A percentile compares a stretch with the other conserved stretches of the same genome.
phyloP scores from a whole-genome alignment of 768 basidiomycete genomes.

The Trametes cubensis region DNA sequence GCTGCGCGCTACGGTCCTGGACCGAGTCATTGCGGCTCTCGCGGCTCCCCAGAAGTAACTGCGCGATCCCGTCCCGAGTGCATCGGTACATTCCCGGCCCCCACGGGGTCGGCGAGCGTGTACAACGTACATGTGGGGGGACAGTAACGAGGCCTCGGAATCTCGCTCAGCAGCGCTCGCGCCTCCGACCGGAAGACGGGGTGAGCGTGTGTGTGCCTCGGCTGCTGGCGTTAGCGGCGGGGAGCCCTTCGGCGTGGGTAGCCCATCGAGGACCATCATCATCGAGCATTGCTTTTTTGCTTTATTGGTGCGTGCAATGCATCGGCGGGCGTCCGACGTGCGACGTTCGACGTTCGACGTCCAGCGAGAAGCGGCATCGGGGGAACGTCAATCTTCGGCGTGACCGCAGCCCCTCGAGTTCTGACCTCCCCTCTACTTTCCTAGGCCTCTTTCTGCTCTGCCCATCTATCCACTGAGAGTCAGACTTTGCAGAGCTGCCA shows the following conservation, averaged over 20 bases:
- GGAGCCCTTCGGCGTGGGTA: slow-evolving; percentile 24
- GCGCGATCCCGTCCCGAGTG: slow-evolving; percentile 37
- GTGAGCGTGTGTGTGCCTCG: slow-evolving; percentile 35
- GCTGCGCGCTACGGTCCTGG: too few species aligned
- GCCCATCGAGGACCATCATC: neutral
- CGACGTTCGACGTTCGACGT: slow-evolving; percentile 10
- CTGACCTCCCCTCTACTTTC: too few species aligned
- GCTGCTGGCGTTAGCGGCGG: slow-evolving; percentile 38
- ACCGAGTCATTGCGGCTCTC: slow-evolving; percentile 72
- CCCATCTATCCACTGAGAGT: too few species aligned
- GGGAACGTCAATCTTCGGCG: slow-evolving; percentile 31
- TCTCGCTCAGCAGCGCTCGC: neutral
- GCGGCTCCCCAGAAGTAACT: too few species aligned
- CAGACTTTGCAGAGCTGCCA: too few species aligned
- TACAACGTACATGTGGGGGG: too few species aligned
- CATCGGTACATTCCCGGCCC: slow-evolving; percentile 25
- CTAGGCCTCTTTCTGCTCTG: too few species aligned
- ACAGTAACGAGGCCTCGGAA: too few species aligned
- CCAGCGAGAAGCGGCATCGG: slow-evolving; percentile 29
- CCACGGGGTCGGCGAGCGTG: slow-evolving; percentile 10
- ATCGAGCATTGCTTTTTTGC: too few species aligned
- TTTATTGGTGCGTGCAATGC: neutral
- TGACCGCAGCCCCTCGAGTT: neutral
- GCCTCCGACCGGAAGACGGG: slow-evolving; percentile 21
- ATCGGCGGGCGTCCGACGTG: neutral